Conservation (phyloP, 192 early-diverging fungal genomes). For the Helicostylum pulchrum region DNA sequence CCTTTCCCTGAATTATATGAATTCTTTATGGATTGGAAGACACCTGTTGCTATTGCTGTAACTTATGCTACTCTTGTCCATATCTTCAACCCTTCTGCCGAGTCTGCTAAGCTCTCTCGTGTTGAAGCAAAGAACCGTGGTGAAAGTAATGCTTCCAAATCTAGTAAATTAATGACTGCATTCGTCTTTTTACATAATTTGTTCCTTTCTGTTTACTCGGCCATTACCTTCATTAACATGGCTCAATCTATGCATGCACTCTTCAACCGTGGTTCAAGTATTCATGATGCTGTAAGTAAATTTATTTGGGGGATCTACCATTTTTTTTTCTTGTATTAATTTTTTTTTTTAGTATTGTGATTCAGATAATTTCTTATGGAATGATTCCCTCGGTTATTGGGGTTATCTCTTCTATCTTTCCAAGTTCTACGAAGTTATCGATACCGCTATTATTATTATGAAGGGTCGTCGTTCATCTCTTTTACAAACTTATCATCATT, state of each 20-base stretch:
- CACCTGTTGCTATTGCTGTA: conserved; percentile 53
- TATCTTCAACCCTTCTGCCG: conserved; percentile 49
- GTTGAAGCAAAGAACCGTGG: conserved; percentile 53
- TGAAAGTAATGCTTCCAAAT: conserved; percentile 30
- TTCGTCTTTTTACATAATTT: conserved; percentile 79
- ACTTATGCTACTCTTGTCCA: conserved; percentile 46
- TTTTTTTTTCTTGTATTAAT: neutral
- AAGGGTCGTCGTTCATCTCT: conserved; percentile 76
- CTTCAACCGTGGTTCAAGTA: conserved; percentile 43
- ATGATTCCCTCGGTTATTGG: conserved; percentile 73
- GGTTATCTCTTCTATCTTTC: conserved; percentile 86
- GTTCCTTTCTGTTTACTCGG: conserved; percentile 66
- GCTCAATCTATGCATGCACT: conserved; percentile 52
- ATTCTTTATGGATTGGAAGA: conserved; percentile 69
- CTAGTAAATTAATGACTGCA: conserved; percentile 57
- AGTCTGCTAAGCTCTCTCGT: conserved; percentile 48
- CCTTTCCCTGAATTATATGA: conserved; percentile 70
- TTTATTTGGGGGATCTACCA: neutral
- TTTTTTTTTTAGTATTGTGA: conserved; percentile 56
- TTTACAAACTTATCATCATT: conserved; percentile 85
- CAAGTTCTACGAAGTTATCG: conserved; percentile 87
- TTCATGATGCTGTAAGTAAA: conserved; percentile 58
- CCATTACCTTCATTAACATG: conserved; percentile 64
- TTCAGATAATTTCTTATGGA: conserved; percentile 60
- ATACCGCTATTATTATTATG: conserved; percentile 81